A percentile compares a stretch with the other conserved stretches of the same genome.
These are phyloP conservation scores for Candida mattraensis DNA, from an alignment of 805 yeast genomes.

Conservation along the genomic window DNA sequence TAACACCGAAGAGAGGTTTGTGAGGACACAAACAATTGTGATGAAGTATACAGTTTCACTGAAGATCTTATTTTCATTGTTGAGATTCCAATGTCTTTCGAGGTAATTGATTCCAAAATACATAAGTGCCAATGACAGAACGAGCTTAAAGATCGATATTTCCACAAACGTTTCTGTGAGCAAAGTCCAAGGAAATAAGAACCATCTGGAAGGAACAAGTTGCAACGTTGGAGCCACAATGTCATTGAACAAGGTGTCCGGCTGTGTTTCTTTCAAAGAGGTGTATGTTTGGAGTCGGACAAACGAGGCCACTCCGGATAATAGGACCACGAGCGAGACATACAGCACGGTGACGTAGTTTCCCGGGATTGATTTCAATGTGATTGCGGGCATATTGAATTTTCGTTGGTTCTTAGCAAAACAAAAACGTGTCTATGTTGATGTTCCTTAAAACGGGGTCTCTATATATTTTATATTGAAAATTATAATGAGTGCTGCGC, in stretches of 20 bases:
- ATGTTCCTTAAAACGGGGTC: no score
- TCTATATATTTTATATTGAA: no score
- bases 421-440: no score
- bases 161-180: conserved; percentile 66
- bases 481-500: no score
- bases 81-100: conserved; percentile 48
- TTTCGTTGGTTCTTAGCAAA: no score
- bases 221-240: conserved; percentile 55
- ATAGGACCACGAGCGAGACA: conserved; percentile 37
- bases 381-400: conserved; percentile 20
- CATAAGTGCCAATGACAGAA: conserved; percentile 39
- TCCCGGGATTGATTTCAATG: conserved; percentile 20
- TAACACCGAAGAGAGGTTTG: conserved; percentile 54
- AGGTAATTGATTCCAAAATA: conserved; percentile 45
- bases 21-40: conserved; percentile 50
- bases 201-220: conserved; percentile 57
- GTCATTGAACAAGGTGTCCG: conserved; percentile 36
- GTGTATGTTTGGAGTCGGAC: conserved; percentile 41
- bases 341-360: conserved; percentile 52
- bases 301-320: conserved; percentile 42
- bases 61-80: conserved; percentile 18
- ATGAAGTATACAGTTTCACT: conserved; percentile 51
- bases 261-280: conserved; percentile 18
- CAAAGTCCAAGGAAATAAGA: conserved; percentile 64
- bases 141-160: conserved; percentile 45